phyloP scores from a whole-genome alignment of 2,329 filamentous ascomycete species.

The Harringtonia aguacate region DNA sequence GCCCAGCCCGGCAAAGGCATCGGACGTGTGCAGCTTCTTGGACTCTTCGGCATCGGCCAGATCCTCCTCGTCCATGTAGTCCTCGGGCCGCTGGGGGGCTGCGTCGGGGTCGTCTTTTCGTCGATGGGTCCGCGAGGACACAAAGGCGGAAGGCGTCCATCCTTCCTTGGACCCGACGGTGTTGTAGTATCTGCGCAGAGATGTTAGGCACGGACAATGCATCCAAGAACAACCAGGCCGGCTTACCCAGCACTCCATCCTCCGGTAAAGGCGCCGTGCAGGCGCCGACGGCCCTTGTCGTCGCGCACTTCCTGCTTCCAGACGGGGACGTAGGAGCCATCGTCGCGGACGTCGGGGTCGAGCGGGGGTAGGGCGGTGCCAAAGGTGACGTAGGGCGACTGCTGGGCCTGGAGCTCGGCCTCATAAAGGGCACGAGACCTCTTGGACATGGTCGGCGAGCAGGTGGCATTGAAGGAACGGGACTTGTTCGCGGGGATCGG shows the following conservation, averaged over 20 bases:
- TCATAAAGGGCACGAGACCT: constrained; percentile 70
- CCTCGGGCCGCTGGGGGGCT: constrained; percentile 58
- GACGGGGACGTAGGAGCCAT: constrained; percentile 85
- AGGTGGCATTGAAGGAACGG: background rate
- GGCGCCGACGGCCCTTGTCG: constrained; percentile 76
- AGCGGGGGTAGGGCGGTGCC: constrained; percentile 75
- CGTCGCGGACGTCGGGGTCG: constrained; percentile 69
- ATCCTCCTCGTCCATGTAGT: constrained; percentile 98
- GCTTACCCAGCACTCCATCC: constrained; percentile 90
- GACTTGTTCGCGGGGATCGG: too few species aligned
- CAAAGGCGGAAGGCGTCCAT: constrained; percentile 86
- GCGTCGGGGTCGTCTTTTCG: constrained; percentile 52
- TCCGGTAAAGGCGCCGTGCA: constrained; percentile 94
- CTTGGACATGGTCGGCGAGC: constrained; percentile 55
- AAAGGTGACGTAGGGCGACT: constrained; percentile 67
- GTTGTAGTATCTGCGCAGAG: constrained; percentile 83
- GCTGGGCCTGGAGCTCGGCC: constrained; percentile 54
- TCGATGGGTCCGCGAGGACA: constrained; percentile 76
- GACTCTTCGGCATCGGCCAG: constrained; percentile 75
- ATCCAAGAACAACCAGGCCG: background rate
- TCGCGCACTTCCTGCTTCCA: constrained; percentile 98
- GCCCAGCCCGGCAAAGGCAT: constrained; percentile 67
- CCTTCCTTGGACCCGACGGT: constrained; percentile 97
- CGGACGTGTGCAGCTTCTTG: constrained; percentile 59
- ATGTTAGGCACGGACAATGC: background rate